These are phyloP conservation scores for Trametes pubescens DNA, from an alignment of 1,284 basidiomycete genomes.

Conservation along the genomic window DNA sequence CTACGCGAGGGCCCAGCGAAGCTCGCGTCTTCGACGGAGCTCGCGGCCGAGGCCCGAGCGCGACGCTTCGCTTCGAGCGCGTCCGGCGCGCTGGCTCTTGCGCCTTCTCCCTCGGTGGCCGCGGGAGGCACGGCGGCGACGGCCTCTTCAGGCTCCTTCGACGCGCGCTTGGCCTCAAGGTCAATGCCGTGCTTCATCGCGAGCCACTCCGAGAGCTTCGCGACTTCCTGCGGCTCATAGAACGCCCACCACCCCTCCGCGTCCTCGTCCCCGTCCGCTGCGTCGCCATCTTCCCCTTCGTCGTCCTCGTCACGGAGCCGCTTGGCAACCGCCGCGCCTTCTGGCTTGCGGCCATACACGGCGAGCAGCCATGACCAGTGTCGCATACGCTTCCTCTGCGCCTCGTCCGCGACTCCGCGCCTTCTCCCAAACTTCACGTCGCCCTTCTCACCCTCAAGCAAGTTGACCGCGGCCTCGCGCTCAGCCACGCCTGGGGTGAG, in stretches of 20 bases:
- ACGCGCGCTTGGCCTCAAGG: slow-evolving; percentile 26
- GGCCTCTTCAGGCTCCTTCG: slow-evolving; percentile 12
- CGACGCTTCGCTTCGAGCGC: slow-evolving; percentile 4
- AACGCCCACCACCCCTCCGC: slow-evolving; percentile 76
- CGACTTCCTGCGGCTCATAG: slow-evolving; percentile 67
- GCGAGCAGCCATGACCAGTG: slow-evolving; percentile 80
- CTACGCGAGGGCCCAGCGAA: not conserved
- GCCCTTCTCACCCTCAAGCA: slow-evolving; percentile 40
- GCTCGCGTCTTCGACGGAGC: slow-evolving; percentile 8
- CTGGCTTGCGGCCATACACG: slow-evolving; percentile 69
- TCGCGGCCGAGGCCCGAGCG: slow-evolving; percentile 20
- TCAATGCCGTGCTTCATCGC: slow-evolving; percentile 56
- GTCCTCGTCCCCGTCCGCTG: slow-evolving; percentile 39
- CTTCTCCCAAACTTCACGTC: slow-evolving; percentile 43
- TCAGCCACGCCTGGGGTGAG: slow-evolving; percentile 43
- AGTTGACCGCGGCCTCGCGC: slow-evolving; percentile 42
- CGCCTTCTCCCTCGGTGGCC: not conserved
- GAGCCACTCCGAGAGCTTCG: slow-evolving; percentile 72
- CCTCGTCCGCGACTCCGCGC: slow-evolving; percentile 50
- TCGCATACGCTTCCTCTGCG: slow-evolving; percentile 55
- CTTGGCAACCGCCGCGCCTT: slow-evolving; percentile 39
- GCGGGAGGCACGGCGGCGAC: not conserved
- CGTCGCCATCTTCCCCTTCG: slow-evolving; percentile 38
- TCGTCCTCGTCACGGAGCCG: slow-evolving; percentile 34
- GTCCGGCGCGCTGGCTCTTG: not conserved